Percentiles rank a stretch among this genome's conserved stretches.
Evolutionary conservation across 257 asterid species (phyloP).

Genomic region (Ocimum tenuiflorum): DNA sequence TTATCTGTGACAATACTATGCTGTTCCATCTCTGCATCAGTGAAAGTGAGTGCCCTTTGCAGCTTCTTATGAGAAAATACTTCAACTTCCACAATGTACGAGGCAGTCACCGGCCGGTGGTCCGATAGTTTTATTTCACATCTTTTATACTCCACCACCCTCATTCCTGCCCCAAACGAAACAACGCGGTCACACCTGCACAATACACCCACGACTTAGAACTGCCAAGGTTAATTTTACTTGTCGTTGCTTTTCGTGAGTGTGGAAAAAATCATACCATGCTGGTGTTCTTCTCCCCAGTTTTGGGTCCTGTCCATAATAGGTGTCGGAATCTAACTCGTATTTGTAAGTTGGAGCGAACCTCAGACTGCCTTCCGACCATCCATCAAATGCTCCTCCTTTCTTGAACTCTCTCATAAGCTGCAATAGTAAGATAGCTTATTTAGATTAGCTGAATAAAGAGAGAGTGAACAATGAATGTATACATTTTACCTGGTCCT

Average conservation of each 20-base stretch:
- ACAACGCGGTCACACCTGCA: slow-evolving; percentile 90
- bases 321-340: slow-evolving; percentile 58
- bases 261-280: slow-evolving; percentile 50
- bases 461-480: neutral
- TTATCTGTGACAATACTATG: slow-evolving; percentile 37
- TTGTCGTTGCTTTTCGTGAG: no score
- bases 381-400: slow-evolving; percentile 85
- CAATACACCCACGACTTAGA: no score
- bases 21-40: slow-evolving; percentile 81
- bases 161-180: slow-evolving; percentile 74
- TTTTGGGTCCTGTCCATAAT: slow-evolving; percentile 62
- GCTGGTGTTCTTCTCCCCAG: slow-evolving; percentile 83
- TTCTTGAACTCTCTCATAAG: slow-evolving; percentile 69
- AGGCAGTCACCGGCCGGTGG: slow-evolving; percentile 87
- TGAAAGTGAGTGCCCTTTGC: slow-evolving; percentile 83
- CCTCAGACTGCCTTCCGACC: slow-evolving; percentile 79
- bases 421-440: slow-evolving; percentile 32
- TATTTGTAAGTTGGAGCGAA: slow-evolving; percentile 95
- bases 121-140: slow-evolving; percentile 70
- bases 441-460: neutral
- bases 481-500: slow-evolving; percentile 59
- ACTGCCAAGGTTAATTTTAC: no score
- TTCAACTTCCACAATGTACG: slow-evolving; percentile 75
- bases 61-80: slow-evolving; percentile 71
- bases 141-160: slow-evolving; percentile 58